Base-by-base conservation (phyloP, 2,329 filamentous ascomycete genomes). In the Stromatinia cepivora region DNA sequence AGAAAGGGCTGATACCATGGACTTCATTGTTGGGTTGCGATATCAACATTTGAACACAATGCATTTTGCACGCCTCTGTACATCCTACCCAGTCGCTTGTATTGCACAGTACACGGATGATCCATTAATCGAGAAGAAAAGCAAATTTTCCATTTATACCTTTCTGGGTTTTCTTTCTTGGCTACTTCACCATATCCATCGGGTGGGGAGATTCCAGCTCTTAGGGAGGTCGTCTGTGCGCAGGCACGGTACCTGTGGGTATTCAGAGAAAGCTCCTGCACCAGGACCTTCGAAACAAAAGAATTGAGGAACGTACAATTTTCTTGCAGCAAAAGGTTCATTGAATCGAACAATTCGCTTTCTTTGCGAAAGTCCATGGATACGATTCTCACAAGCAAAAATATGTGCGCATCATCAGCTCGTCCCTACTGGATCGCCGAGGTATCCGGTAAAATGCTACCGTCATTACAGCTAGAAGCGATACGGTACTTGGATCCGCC, bases 391-490 rank as follows among this genome's bases (percentile, higher is more conserved):
- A 63, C 45, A 36, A 52, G 61, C 61, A 10, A 52, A 63, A 7
- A 28, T n/a, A 3, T 39, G 5, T 39, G 15, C 15, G 3, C 31
- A 22, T 15, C 6, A 17, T 3, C 2, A 36, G 13, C 31, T 22
- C 31, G 22, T 10, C 20, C 53, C 58, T 25, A 61, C 25, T 10
- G 15, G 10, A 3, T 50, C 28, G 45, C 59, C 59, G 59, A 50
- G 28, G 31, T 63, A 45, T 13, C 28, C 45, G 45, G 59, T 20
- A 50, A 50, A 63, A 63, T 63, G 61, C 22, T 52, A 34, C 46
- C 31, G 31, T 22, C 9, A 28, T 63, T 11, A 39, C 28, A 25
- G 45, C 31, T 36, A 25, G 13, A 36, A 25, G 46, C 22, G 45
- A 63, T 63, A 20, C 13, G 11, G 39, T 42, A 42, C 20, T 59